These are phyloP conservation scores for Protomyces inouyei DNA, from an alignment of 1,139 yeast genomes.

Conservation along the genomic window DNA sequence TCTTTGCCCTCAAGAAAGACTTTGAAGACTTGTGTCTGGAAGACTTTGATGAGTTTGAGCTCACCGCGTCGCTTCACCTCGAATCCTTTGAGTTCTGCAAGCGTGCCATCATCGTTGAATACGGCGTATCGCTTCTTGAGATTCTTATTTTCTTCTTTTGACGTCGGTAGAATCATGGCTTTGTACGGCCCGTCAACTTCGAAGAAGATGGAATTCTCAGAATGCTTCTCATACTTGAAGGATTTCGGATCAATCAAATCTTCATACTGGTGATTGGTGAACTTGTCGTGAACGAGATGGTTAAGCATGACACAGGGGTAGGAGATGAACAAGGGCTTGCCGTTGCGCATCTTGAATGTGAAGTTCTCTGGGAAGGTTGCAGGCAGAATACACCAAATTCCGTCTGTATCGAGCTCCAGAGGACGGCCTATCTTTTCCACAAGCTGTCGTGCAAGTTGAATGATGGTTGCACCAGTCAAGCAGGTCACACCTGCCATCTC, in stretches of 20 bases:
- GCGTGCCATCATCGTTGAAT: constrained; percentile 85
- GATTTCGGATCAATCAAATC: constrained; percentile 66
- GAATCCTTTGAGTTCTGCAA: constrained; percentile 95
- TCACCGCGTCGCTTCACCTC: constrained; percentile 97
- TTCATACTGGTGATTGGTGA: constrained; percentile 94
- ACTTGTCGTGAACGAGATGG: constrained; percentile 81
- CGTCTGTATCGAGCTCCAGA: constrained; percentile 94
- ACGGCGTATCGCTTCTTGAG: constrained; percentile 95
- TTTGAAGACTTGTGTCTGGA: constrained; percentile 90
- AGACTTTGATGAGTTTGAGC: constrained; percentile 82
- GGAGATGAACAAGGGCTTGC: constrained; percentile 70
- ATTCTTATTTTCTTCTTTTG: constrained; percentile 96
- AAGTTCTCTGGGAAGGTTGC: constrained; percentile 87
- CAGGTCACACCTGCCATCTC: constrained; percentile 99
- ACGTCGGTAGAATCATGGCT: constrained; percentile 96
- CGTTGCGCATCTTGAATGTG: constrained; percentile 64
- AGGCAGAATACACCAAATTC: constrained; percentile 98
- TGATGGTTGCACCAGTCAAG: constrained; percentile 94
- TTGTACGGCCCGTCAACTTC: constrained; percentile 98
- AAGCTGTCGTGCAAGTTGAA: constrained; percentile 89
- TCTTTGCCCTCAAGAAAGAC: constrained; percentile 80
- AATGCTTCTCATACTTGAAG: constrained; percentile 65
- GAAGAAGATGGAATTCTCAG: constrained; percentile 92
- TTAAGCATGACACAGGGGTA: constrained; percentile 97
- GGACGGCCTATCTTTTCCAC: constrained; percentile 97